Evolutionary conservation across 1,139 yeast species (phyloP).

Genomic region (Lodderomyces oxycetoniae): DNA sequence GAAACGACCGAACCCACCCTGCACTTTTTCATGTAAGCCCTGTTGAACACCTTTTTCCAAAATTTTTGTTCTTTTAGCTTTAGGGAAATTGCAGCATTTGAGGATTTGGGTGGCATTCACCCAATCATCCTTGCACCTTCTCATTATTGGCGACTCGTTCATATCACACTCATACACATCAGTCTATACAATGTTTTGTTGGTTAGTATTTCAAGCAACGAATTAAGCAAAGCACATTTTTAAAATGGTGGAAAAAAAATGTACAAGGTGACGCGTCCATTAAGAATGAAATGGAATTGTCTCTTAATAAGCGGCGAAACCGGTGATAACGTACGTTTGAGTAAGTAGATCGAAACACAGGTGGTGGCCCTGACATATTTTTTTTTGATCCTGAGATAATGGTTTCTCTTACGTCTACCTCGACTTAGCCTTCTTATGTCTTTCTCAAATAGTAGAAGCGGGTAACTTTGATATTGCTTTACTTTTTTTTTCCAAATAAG

Average conservation of each 20-base stretch:
- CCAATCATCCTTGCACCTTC: conserved; percentile 88
- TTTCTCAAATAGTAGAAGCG: neutral
- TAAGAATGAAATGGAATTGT: neutral
- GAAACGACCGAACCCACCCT: conserved; percentile 95
- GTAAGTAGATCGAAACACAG: conserved; percentile 16
- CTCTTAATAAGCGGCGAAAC: neutral
- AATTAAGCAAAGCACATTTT: neutral
- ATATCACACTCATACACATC: conserved; percentile 85
- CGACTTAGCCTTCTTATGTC: too few species aligned
- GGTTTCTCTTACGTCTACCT: too few species aligned
- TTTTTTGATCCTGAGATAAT: too few species aligned
- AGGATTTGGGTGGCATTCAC: conserved; percentile 97
- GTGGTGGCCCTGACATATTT: conserved; percentile 10
- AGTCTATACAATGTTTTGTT: conserved; percentile 18
- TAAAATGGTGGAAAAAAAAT: neutral
- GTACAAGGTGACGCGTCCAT: conserved; percentile 9
- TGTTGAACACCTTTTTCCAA: conserved; percentile 87
- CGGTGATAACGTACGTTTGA: conserved; percentile 13
- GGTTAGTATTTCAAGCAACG: conserved; percentile 3
- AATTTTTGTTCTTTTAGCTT: conserved; percentile 88
- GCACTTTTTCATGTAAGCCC: conserved; percentile 86
- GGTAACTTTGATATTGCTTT: neutral
- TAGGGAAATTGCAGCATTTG: conserved; percentile 91
- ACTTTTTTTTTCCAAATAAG: too few species aligned
- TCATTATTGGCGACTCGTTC: conserved; percentile 86